phyloP scores from a whole-genome alignment of 169 alveolate species.

The Plasmodium chabaudi region DNA sequence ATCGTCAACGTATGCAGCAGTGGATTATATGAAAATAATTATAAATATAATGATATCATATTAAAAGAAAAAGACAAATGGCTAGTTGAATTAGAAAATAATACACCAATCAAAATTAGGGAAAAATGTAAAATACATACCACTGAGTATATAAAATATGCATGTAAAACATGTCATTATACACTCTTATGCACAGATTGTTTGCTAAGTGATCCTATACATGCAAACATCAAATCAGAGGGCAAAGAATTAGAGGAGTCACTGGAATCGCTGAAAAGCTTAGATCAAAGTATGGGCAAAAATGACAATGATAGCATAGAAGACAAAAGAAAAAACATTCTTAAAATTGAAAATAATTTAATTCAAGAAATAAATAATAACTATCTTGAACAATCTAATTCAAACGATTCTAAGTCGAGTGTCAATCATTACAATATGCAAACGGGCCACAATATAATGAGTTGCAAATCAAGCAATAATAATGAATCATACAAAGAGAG shows the following conservation, averaged over 20 bases:
- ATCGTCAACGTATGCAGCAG: constrained; percentile 49
- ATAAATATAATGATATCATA: constrained; percentile 35
- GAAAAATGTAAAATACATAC: constrained; percentile 68
- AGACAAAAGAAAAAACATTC: not conserved
- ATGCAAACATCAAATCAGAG: constrained; percentile 12
- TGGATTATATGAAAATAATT: constrained; percentile 62
- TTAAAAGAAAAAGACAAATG: constrained; percentile 71
- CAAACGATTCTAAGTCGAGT: not conserved
- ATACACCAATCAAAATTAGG: constrained; percentile 51
- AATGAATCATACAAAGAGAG: not conserved
- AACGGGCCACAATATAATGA: not conserved
- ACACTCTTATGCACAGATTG: constrained; percentile 61
- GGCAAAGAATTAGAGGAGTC: not conserved
- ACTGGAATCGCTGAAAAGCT: not conserved
- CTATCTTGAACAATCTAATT: not conserved
- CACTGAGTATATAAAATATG: constrained; percentile 53
- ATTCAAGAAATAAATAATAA: not conserved
- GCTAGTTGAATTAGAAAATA: constrained; percentile 54
- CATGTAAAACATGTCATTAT: constrained; percentile 51
- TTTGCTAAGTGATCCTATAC: constrained; percentile 64
- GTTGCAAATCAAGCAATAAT: not conserved
- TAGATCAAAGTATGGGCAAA: not conserved
- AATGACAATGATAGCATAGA: not conserved
- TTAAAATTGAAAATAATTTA: too few species aligned
- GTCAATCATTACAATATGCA: not conserved